These are phyloP conservation scores for Pharnaceum exiguum DNA, from an alignment of 148 eudicot genomes.

Conservation along the genomic window DNA sequence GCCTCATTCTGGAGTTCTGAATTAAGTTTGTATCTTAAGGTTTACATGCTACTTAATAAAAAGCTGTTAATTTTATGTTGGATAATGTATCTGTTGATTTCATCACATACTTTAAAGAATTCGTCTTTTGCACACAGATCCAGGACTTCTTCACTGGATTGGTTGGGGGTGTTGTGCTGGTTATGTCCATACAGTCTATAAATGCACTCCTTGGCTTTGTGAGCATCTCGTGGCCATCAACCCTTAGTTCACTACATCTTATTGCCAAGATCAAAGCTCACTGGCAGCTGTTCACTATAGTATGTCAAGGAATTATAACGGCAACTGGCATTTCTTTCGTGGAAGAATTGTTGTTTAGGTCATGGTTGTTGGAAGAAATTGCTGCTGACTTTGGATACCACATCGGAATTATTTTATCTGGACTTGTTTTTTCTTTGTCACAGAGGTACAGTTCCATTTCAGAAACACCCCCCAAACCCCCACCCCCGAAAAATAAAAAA, in stretches of 20 bases:
- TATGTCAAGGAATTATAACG: slow-evolving; percentile 52
- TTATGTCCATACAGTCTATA: slow-evolving; percentile 48
- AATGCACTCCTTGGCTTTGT: slow-evolving; percentile 61
- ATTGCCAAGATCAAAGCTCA: slow-evolving; percentile 41
- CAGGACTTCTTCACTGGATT: slow-evolving; percentile 58
- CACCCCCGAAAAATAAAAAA: not conserved
- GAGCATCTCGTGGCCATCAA: slow-evolving; percentile 49
- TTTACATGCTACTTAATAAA: too few relatives aligned
- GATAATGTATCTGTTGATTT: too few relatives aligned
- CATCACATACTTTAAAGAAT: too few relatives aligned
- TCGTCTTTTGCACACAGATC: slow-evolving; percentile 39
- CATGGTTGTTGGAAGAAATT: slow-evolving; percentile 95
- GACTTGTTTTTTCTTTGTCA: slow-evolving; percentile 63
- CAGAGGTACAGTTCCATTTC: slow-evolving; percentile 54
- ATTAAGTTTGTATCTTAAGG: too few relatives aligned
- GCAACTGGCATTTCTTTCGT: slow-evolving; percentile 67
- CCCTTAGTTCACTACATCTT: slow-evolving; percentile 33
- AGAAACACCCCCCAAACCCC: not conserved
- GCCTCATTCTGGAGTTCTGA: too few relatives aligned
- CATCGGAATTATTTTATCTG: slow-evolving; percentile 70
- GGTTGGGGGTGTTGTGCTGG: slow-evolving; percentile 67
- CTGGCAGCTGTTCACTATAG: slow-evolving; percentile 42
- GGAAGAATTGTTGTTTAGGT: slow-evolving; percentile 82
- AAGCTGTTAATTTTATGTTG: too few relatives aligned
- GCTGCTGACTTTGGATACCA: slow-evolving; percentile 78